Conservation (phyloP, 306 rosid species). For the Dicorynia guianensis region DNA sequence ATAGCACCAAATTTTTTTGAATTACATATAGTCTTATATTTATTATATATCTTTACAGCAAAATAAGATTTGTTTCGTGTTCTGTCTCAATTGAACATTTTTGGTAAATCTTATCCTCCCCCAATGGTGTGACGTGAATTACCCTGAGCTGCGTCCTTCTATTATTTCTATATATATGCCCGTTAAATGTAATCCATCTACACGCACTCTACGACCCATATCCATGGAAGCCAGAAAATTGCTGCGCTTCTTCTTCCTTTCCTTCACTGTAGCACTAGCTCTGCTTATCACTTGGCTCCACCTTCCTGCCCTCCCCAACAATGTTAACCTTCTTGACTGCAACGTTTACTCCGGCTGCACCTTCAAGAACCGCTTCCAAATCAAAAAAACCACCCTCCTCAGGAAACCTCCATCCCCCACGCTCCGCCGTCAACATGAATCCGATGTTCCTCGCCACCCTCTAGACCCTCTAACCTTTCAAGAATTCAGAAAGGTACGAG, state of each 20-base stretch:
- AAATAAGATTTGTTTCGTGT: no score
- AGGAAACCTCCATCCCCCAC: conserved; percentile 36
- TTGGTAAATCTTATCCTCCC: no score
- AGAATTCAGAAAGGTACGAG: conserved; percentile 60
- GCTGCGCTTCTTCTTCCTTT: conserved; percentile 51
- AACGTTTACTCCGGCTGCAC: conserved; percentile 55
- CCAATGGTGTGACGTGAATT: no score
- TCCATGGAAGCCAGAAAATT: conserved; percentile 64
- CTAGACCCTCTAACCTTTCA: conserved; percentile 78
- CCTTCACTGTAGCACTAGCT: conserved; percentile 38
- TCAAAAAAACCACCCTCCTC: conserved; percentile 29
- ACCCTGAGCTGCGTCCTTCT: no score
- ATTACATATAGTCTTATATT: no score
- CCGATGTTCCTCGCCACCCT: conserved; percentile 78
- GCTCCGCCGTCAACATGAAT: conserved; percentile 43
- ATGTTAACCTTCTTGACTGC: conserved; percentile 59
- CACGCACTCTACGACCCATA: not conserved
- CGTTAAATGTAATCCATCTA: no score
- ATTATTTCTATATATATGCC: no score
- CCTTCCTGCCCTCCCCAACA: conserved; percentile 49
- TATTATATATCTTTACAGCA: no score
- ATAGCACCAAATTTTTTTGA: no score
- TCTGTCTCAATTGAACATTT: no score
- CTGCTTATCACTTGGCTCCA: conserved; percentile 61
- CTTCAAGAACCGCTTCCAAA: conserved; percentile 58